phyloP scores from a whole-genome alignment of 768 basidiomycete species.

The Lactarius sp. region DNA sequence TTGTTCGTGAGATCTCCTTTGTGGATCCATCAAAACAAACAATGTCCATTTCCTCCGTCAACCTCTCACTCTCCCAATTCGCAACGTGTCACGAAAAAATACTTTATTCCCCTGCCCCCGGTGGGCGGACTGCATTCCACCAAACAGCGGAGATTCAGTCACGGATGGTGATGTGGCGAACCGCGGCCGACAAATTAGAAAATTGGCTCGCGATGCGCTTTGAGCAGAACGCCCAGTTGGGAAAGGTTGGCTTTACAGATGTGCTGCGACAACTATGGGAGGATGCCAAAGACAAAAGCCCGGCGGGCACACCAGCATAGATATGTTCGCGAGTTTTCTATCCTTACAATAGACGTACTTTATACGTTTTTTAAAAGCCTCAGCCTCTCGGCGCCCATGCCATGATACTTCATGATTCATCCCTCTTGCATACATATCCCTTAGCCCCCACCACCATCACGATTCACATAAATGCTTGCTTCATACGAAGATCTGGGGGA shows the following conservation, averaged over 20 bases:
- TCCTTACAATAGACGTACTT: conserved; percentile 22
- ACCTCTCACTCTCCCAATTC: conserved; percentile 92
- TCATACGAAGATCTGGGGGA: too few relatives aligned
- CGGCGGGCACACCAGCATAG: conserved; percentile 31
- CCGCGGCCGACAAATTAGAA: conserved; percentile 79
- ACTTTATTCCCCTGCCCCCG: conserved; percentile 69
- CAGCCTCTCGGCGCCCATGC: conserved; percentile 20
- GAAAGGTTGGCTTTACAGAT: conserved; percentile 86
- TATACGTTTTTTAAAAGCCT: conserved; percentile 30
- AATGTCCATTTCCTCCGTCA: conserved; percentile 85
- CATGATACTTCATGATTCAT: conserved; percentile 30
- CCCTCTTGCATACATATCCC: conserved; percentile 25
- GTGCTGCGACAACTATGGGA: conserved; percentile 79
- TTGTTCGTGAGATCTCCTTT: conserved; percentile 91
- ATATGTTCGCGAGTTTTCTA: conserved; percentile 17
- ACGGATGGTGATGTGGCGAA: conserved; percentile 74
- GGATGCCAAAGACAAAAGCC: conserved; percentile 49
- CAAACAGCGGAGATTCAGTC: conserved; percentile 94
- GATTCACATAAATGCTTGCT: conserved; percentile 11
- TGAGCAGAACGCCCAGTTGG: conserved; percentile 85
- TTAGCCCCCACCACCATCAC: background rate
- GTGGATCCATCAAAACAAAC: conserved; percentile 78
- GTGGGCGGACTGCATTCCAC: conserved; percentile 61
- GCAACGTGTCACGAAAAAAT: conserved; percentile 90
- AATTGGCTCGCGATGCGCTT: conserved; percentile 84